Conservation (phyloP, 257 asterid species). For the Nicotiana benthamiana region DNA sequence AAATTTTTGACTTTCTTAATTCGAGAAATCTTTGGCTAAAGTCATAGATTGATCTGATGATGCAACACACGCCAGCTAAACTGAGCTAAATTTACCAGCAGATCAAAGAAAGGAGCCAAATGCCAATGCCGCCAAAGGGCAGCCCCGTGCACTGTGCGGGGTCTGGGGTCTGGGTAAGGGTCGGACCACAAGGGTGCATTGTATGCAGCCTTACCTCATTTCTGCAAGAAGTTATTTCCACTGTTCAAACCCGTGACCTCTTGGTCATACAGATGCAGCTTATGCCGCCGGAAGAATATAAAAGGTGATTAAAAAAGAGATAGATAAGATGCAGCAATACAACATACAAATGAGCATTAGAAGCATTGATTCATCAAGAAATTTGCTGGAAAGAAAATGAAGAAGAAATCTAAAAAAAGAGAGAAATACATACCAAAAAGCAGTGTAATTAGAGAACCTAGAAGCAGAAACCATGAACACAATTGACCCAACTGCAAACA, state of each 20-base stretch:
- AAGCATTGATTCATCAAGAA: neutral
- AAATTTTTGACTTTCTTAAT: neutral
- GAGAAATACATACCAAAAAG: constrained; percentile 58
- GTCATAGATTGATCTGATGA: neutral
- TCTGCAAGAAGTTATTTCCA: too few relatives aligned
- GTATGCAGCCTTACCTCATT: too few relatives aligned
- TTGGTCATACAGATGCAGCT: too few relatives aligned
- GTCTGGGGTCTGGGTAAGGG: too few relatives aligned
- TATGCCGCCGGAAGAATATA: too few relatives aligned
- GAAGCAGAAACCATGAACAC: constrained; percentile 85
- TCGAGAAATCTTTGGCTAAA: neutral
- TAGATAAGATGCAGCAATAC: neutral
- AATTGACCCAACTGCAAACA: constrained; percentile 75
- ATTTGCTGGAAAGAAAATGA: neutral
- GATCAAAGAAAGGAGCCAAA: neutral
- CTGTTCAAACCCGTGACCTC: too few relatives aligned
- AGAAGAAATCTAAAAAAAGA: neutral
- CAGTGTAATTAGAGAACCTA: constrained; percentile 87
- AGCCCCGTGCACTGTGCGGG: too few relatives aligned
- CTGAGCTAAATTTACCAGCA: neutral
- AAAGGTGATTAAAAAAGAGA: too few relatives aligned
- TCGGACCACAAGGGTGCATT: too few relatives aligned
- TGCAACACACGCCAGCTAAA: neutral
- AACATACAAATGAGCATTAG: neutral
- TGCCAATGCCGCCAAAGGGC: neutral